Base-by-base conservation (phyloP, 2,329 filamentous ascomycete species). In the Aspergillus pseudoviridinutans region DNA sequence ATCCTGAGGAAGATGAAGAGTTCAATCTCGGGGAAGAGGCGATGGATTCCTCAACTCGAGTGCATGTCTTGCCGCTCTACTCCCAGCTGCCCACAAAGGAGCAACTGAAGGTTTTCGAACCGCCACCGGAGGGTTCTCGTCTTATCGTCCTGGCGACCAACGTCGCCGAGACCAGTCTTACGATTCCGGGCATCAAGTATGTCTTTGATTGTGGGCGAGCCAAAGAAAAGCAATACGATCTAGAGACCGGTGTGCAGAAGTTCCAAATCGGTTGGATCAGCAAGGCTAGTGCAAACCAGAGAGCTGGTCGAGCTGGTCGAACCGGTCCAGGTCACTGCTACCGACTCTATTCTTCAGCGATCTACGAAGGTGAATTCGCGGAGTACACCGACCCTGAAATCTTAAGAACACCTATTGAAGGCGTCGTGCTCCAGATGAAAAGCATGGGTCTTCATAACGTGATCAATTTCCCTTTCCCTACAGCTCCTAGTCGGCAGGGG, bases 301-400 rank as follows among this genome's bases (percentile, higher is more conserved):
- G 94, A 71, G 87, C 91, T 58, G 94, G 94, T 76, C 91, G 94
- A 82, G 94, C 94, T 57, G 94, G 95, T 61, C 88, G 94, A 80
- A 99, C 93, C 3, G 93, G 92, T 0, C 92, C 94, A 1, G 94
- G 94, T 7, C 95, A 99, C 75, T 97, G 93, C 75, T 99, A 97
- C 77, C 82, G 92, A 56, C 77, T 99, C 4, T 99, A 96, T 75
- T 97, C 92, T 0, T 96, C 92, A 12, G 94, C 94, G 0, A 89
- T 99, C 0, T 99, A 90, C 67, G 94, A 81, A 75, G 84, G 91
- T 57, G 92, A 95, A 64, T 96, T 99, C 64, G 80, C 86, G 25
- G 85, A 93, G 62, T 96, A 95, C 67, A 87, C 90, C 0, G 87
- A 92, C 25, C 93, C 94, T 0, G 94, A 99, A 74, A 87, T 99